phyloP scores from a whole-genome alignment of 345 rosid genomes.

The Toxicodendron radicans region DNA sequence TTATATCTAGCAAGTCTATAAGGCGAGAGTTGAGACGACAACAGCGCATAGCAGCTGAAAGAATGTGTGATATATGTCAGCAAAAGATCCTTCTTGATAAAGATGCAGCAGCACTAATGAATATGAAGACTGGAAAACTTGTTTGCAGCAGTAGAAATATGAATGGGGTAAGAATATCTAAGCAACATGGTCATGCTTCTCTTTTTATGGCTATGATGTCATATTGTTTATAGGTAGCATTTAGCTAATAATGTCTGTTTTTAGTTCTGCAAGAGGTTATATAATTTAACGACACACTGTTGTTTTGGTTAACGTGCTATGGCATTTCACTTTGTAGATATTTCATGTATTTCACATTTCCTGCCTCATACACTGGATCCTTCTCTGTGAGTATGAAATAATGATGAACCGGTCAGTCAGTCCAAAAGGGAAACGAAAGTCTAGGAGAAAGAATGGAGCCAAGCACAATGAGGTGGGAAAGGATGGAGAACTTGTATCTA shows the following conservation, averaged over 20 bases:
- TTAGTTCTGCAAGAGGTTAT: background rate
- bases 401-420: constrained; percentile 37
- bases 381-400: constrained; percentile 74
- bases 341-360: constrained; percentile 90
- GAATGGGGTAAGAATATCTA: constrained; percentile 55
- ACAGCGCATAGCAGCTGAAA: constrained; percentile 75
- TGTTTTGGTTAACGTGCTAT: constrained; percentile 5
- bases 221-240: constrained; percentile 1
- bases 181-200: background rate
- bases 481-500: constrained; percentile 29
- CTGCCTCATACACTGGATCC: constrained; percentile 92
- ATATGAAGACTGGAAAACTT: constrained; percentile 76
- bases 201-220: constrained; percentile 9
- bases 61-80: constrained; percentile 88
- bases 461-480: constrained; percentile 40
- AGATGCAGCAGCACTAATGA: constrained; percentile 77
- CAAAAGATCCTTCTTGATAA: constrained; percentile 89
- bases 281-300: no score
- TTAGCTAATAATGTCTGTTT: background rate
- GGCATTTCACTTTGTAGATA: constrained; percentile 41
- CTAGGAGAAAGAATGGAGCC: constrained; percentile 48
- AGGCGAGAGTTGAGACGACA: constrained; percentile 84
- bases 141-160: constrained; percentile 79
- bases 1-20: constrained; percentile 53
- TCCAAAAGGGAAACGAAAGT: constrained; percentile 49